These are phyloP conservation scores for Paraphaeosphaeria sporulosa DNA, from an alignment of 2,329 filamentous ascomycete species.

Conservation along the genomic window DNA sequence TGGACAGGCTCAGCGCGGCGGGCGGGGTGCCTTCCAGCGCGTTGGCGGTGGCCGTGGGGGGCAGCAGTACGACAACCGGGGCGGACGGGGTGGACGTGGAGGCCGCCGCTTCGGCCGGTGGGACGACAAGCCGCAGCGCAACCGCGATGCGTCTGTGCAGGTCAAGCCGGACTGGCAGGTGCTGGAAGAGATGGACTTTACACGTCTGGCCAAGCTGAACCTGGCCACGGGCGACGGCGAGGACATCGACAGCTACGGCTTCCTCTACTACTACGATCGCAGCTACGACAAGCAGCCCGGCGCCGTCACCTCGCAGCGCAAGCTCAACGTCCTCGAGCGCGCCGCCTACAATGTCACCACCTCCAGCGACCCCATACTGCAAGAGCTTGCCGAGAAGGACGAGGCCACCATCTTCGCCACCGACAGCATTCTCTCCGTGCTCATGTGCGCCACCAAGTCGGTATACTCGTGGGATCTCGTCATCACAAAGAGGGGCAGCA, in stretches of 20 bases:
- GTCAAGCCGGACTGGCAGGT: constrained; percentile 96
- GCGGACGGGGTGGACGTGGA: constrained; percentile 73
- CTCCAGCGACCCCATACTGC: constrained; percentile 93
- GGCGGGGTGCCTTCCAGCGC: constrained; percentile 76
- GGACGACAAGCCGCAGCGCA: constrained; percentile 97
- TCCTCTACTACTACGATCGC: constrained; percentile 98
- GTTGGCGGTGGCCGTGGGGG: constrained; percentile 72
- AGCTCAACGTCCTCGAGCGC: constrained; percentile 87
- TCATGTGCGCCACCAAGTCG: constrained; percentile 97
- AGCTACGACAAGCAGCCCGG: constrained; percentile 92
- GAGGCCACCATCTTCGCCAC: constrained; percentile 97
- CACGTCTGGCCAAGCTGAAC: constrained; percentile 92
- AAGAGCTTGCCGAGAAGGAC: constrained; percentile 94
- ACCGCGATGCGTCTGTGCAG: constrained; percentile 94
- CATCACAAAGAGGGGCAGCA: constrained; percentile 90
- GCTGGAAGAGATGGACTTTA: constrained; percentile 98
- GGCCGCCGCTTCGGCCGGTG: constrained; percentile 96
- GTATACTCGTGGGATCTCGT: constrained; percentile 99
- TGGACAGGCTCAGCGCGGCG: constrained; percentile 75
- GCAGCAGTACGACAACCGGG: constrained; percentile 74
- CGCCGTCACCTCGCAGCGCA: constrained; percentile 82
- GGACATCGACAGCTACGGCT: constrained; percentile 93
- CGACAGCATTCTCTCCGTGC: constrained; percentile 96
- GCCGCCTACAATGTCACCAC: constrained; percentile 98
- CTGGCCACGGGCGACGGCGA: constrained; percentile 94